Percentiles rank a stretch among this genome's conserved stretches.
Conservation (phyloP, 345 rosid genomes). For the Geranium brycei region DNA sequence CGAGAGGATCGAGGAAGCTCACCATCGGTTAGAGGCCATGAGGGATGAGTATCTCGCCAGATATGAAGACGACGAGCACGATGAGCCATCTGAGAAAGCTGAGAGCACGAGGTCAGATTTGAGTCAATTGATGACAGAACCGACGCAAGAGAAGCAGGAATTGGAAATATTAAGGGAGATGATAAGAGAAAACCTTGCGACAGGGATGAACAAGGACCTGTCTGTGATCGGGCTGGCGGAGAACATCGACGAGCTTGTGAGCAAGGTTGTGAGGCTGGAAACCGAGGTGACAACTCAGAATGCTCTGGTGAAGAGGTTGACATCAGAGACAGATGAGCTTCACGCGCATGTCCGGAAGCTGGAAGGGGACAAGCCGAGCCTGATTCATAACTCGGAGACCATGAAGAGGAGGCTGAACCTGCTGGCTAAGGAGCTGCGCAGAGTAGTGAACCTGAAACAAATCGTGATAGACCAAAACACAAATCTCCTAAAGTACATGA, state of each 20-base stretch:
- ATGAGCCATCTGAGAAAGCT: slow-evolving; percentile 5
- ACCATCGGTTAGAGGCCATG: slow-evolving; percentile 28
- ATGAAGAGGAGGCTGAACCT: slow-evolving; percentile 32
- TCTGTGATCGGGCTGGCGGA: slow-evolving; percentile 48
- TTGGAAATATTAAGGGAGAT: slow-evolving; percentile 20
- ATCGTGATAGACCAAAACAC: slow-evolving; percentile 33
- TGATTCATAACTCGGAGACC: slow-evolving; percentile 25
- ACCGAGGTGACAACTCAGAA: slow-evolving; percentile 44
- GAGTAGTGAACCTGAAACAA: slow-evolving; percentile 37
- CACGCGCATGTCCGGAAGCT: slow-evolving; percentile 35
- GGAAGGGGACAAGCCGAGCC: slow-evolving; percentile 48
- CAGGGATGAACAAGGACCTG: slow-evolving; percentile 16
- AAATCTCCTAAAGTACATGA: slow-evolving; percentile 33
- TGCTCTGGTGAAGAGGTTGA: slow-evolving; percentile 43
- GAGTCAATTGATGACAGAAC: background rate
- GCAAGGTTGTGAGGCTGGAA: slow-evolving; percentile 52
- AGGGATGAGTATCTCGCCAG: slow-evolving; percentile 17
- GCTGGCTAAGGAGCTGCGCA: slow-evolving; percentile 47
- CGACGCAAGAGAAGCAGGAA: slow-evolving; percentile 6
- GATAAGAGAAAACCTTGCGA: slow-evolving; percentile 23
- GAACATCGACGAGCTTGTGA: slow-evolving; percentile 67
- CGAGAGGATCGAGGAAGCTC: slow-evolving; percentile 34
- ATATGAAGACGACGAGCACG: slow-evolving; percentile 10
- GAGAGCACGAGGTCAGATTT: slow-evolving; percentile 12
- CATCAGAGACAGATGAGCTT: slow-evolving; percentile 45